Evolutionary conservation across 1,284 basidiomycete species (phyloP), one percentile per base, ranked within the genome.

Genomic region (Amylostereum areolatum): DNA sequence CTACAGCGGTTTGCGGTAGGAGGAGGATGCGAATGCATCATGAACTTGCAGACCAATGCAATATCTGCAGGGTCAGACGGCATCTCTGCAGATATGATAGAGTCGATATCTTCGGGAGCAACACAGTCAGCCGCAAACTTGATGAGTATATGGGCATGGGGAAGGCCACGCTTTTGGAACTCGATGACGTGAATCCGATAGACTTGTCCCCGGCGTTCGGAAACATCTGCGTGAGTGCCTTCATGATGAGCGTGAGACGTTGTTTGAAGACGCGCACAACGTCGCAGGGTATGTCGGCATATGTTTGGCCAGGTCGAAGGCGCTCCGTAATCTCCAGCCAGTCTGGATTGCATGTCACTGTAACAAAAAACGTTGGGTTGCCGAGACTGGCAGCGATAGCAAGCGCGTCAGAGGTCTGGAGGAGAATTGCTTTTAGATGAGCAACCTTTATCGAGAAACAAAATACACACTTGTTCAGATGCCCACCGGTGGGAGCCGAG

Each of bases 121-220:
- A 46, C 9, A 42, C 52, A 55, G 29, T 55, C 44, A 24, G 33
- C 5, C 4, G 40, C 27, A 43, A 49, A 60, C 46, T 62, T 66
- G 44, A 72, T 40, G 18, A 72, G 58, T 28, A 70, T 65, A 44
- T 72, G 70, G 0, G 61, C 62, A 54, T 71, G 69, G 0, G 70
- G 69, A 1, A 71, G 49, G 4, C 70, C 67, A 1, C 66, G 59
- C 46, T 72, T 72, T 47, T 70, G 67, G 46, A 69, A 72, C 49
- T 73, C 69, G 24, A 71, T 55, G 4, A 52, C 59, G 29, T 70
- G 58, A 5, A 71, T 62, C n/a, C 51, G 37, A 43, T 68, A 69
- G 1, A 58, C 7, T 0, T 49, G 40, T 4, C 3, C 0, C 67
- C 67, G 5, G 54, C 57, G 29, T 57, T 49, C 0, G 50, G 46